Evolutionary conservation across 768 basidiomycete species (phyloP), one percentile per base, ranked within the genome.

Genomic region (Russula earlei): DNA sequence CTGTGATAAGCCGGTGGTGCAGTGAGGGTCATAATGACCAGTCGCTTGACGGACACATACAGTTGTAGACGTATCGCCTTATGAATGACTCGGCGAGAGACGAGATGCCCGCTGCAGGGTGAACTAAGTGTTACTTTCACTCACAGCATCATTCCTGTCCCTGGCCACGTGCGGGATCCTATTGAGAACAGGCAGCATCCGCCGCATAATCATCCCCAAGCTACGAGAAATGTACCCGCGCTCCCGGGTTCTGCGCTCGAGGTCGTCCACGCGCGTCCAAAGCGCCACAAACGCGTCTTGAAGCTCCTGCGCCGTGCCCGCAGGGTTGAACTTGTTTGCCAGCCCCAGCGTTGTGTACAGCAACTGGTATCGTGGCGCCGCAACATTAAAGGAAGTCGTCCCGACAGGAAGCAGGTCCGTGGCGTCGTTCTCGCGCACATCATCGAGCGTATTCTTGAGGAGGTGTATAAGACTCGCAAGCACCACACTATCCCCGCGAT

Each of bases 271-370:
- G 19, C 56, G 50, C 9, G 11, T 4, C 38, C 37, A 57, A 41
- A 57, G 45, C 34, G 15, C 25, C 31, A 3, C 19, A 24, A 57
- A 53, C 9, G 45, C 33, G 2, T 19, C 45, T 8, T 42, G 51
- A n/a, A 57, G 27, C 38, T 57, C 56, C 1, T 2, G 2, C 20
- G 45, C 38, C 14, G 46, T 33, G 2, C n/a, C 33, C 19, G 40
- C 45, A 9, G 51, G 40, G n/a, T 22, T 40, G 15, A 53, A 49
- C 40, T 58, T 58, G 51, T 58, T 58, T 45, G n/a, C 56, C 11
- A 48, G 5, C 7, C 46, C 46, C 15, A 58, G 22, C 14, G 51
- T 41, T 12, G 33, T 25, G 33, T 53, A 31, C 7, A 53, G 31
- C 20, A 58, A 17, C 15, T 52, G 45, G 34, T 53, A 22, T 11